Evolutionary conservation across 2,329 filamentous ascomycete genomes (phyloP), one percentile per base, ranked within the genome.

Genomic region (Colletotrichum filicis): DNA sequence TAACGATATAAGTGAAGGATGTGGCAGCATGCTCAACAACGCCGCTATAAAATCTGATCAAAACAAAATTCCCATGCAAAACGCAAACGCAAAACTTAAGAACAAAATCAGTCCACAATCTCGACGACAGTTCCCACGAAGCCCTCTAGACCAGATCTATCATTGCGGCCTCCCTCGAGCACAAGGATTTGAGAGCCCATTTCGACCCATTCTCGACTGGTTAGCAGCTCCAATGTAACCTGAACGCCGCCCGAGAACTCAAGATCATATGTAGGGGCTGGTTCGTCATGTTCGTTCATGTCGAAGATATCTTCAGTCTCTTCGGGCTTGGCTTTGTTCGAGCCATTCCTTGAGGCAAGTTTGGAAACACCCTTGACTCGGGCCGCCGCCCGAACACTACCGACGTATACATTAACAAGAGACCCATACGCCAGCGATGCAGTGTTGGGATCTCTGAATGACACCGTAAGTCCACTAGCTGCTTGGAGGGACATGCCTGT

Each of bases 331-430:
- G 63, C 16, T 11, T 16, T 19, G 14, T 19, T 56, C 30, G 8
- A 30, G 14, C 57, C 52, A 7, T 71, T 26, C 5, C 30, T 74
- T 11, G 12, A 59, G 11, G 19, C n/a, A 37, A 55, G 35, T 64
- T 42, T 75, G 32, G 56, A 67, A 26, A 71, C 63, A 6, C 64
- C 32, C 58, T 69, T 74, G 24, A 98, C 90, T 73, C 93, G 92
- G 0, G 95, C 95, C 0, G 93, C 91, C 1, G 95, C 93, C 9
- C 96, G 90, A 16, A 98, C 92, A 79, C 95, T 98, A 22, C 94
- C 95, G 53, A 95, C 90, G 79, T 98, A 98, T 1, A 96, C 90
- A 35, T 97, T 95, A 5, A 95, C 92, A 42, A 92, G 86, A 53
- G 89, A 92, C 1, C 94, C 93, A 1, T 91, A 84, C 0, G 89